A percentile compares a stretch with the other conserved stretches of the same genome.
These are phyloP conservation scores for Moesziomyces aphidis DNA, from an alignment of 1,284 basidiomycete genomes.

Conservation along the genomic window DNA sequence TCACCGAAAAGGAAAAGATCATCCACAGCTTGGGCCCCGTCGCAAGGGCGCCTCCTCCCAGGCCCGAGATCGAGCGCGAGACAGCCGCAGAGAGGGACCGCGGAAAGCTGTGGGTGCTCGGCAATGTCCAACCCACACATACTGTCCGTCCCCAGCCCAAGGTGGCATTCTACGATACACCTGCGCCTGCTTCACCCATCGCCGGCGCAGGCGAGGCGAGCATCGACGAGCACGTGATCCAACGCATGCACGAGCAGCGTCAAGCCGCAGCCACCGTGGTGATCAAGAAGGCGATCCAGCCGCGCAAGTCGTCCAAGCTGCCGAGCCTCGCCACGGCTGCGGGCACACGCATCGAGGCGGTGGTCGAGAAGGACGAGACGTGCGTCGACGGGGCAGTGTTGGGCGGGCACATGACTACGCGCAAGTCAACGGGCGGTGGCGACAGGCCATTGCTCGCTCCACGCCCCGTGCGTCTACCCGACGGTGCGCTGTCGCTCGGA, in stretches of 20 bases:
- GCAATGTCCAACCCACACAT: constrained; percentile 17
- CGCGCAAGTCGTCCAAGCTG: constrained; percentile 14
- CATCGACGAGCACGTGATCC: constrained; percentile 14
- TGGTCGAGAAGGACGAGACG: constrained; percentile 15
- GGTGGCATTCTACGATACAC: not conserved
- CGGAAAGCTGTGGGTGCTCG: constrained; percentile 42
- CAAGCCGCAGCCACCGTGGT: constrained; percentile 1
- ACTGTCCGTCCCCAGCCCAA: not conserved
- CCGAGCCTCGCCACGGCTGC: not conserved
- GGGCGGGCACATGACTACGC: constrained; percentile 3
- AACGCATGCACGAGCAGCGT: constrained; percentile 15
- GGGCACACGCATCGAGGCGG: not conserved
- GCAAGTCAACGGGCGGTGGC: not conserved
- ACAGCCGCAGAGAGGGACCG: constrained; percentile 27
- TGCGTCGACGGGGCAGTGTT: constrained; percentile 2
- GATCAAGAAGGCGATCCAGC: constrained; percentile 15
- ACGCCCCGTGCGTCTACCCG: constrained; percentile 3
- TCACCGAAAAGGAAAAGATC: constrained; percentile 2
- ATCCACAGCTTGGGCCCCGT: constrained; percentile 12
- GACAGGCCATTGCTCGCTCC: constrained; percentile 3
- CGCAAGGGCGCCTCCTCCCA: constrained; percentile 11
- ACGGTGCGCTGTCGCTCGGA: constrained; percentile 25
- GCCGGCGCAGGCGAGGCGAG: not conserved
- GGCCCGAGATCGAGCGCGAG: constrained; percentile 19
- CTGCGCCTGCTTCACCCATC: not conserved